Base-by-base conservation (phyloP, 495 filamentous ascomycete species). In the Barbatosphaeria neglecta region DNA sequence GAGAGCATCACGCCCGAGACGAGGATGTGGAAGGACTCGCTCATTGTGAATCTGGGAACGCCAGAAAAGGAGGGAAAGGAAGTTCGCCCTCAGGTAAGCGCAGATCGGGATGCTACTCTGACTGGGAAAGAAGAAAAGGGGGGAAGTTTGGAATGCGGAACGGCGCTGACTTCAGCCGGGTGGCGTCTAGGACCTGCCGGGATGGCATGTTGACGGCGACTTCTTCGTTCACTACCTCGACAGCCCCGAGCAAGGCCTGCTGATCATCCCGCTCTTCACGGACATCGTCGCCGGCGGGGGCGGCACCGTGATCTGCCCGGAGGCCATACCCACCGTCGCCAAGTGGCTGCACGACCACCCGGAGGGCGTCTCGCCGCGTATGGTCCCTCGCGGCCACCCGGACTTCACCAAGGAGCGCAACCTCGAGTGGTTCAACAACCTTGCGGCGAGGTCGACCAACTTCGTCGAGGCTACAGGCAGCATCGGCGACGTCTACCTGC, bases 141-240 rank as follows among this genome's bases (percentile, higher is more conserved):
- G 31, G 4, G 9, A 15, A 35, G 31, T 35, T 16, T n/a, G 3
- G 3, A 6, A 6, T 15, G 31, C 13, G 5, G 4, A 15, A n/a
- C 31, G 31, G 31, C 16, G 31, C 13, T 35, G 16, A 35, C 31
- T 1, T 35, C 2, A n/a, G n/a, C 31, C 31, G 15, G 9, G 27
- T 13, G 2, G 9, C 27, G 13, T 35, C 13, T 35, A 35, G 25
- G 71, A 77, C 6, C 63, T 86, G n/a, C 50, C 61, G 18, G 68
- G 66, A 7, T 88, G 83, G 83, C 84, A 88, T 59, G 80, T 84
- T 19, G 83, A 87, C 61, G 83, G 83, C 1, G 83, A 86, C 53
- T 86, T 85, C 60, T 86, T 87, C 62, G 69, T 82, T 13, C 82
- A 86, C 65, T 87, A 80, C 52, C 68, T 88, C 15, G 83, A 87